Conservation (phyloP, 2,329 filamentous ascomycete species). For the Nannizziopsis arthrosporioides region DNA sequence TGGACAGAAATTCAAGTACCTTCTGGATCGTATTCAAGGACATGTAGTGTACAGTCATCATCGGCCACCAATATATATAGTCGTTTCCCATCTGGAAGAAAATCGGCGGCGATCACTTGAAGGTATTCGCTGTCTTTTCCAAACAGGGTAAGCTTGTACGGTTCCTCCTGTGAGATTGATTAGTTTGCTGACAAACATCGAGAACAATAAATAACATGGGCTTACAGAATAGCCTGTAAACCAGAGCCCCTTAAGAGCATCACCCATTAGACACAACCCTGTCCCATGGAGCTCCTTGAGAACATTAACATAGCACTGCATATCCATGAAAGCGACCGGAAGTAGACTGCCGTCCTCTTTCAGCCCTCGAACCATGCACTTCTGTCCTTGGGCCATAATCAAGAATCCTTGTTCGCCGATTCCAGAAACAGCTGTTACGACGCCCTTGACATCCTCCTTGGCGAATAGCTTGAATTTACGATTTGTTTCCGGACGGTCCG, state of each 20-base stretch:
- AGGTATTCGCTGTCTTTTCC: constrained; percentile 72
- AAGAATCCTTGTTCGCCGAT: constrained; percentile 80
- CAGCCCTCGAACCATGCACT: constrained; percentile 89
- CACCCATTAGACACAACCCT: constrained; percentile 75
- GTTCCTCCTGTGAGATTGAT: constrained; percentile 57
- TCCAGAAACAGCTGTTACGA: constrained; percentile 73
- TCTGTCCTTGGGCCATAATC: constrained; percentile 86
- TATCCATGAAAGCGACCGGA: constrained; percentile 93
- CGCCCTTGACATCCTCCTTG: constrained; percentile 83
- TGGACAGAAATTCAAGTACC: constrained; percentile 45
- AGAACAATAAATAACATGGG: not conserved
- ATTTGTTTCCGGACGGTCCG: constrained; percentile 72
- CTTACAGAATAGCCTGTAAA: constrained; percentile 76
- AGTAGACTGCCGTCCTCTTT: constrained; percentile 90
- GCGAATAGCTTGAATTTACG: constrained; percentile 74
- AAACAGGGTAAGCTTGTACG: constrained; percentile 87
- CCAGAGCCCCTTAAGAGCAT: constrained; percentile 89
- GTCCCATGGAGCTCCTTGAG: constrained; percentile 72
- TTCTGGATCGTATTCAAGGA: constrained; percentile 89
- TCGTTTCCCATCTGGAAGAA: constrained; percentile 73
- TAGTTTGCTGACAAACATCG: not conserved
- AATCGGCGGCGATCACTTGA: constrained; percentile 71
- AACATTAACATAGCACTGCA: constrained; percentile 85
- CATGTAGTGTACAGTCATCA: constrained; percentile 71
- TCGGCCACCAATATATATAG: constrained; percentile 75